phyloP scores from a whole-genome alignment of 176 grass and related monocot genomes.

The Lolium multiflorum region DNA sequence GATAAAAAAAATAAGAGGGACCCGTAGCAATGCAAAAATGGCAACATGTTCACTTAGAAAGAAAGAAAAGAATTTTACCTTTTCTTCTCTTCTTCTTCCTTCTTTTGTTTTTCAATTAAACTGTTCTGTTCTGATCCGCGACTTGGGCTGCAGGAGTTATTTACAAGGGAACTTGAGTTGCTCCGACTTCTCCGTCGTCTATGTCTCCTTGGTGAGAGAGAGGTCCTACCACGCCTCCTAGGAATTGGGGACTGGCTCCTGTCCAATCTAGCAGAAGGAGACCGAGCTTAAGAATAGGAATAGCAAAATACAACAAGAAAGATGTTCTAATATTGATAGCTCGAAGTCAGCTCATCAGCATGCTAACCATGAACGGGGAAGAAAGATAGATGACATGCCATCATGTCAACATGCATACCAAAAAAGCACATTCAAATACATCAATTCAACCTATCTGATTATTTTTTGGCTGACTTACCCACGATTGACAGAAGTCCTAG shows the following conservation, averaged over 20 bases:
- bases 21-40: slow-evolving; percentile 15
- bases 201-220: slow-evolving; percentile 45
- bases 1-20: neutral
- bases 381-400: neutral
- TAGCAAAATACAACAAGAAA: neutral
- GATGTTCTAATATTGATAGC: neutral
- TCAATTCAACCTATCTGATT: neutral
- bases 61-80: slow-evolving; percentile 28
- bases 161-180: slow-evolving; percentile 45
- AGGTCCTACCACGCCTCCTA: slow-evolving; percentile 39
- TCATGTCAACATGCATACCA: neutral
- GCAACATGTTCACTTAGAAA: neutral
- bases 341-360: neutral
- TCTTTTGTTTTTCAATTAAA: slow-evolving; percentile 33
- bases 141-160: slow-evolving; percentile 43
- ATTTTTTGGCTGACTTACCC: neutral
- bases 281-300: slow-evolving; percentile 20
- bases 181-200: slow-evolving; percentile 48
- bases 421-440: slow-evolving; percentile 11
- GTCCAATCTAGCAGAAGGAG: slow-evolving; percentile 54
- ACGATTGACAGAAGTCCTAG: neutral
- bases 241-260: slow-evolving; percentile 41
- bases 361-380: neutral
- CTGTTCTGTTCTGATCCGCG: slow-evolving; percentile 41
- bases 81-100: slow-evolving; percentile 50